Base-by-base conservation (phyloP, 176 grass and related monocot genomes). In the Melocanna baccifera region DNA sequence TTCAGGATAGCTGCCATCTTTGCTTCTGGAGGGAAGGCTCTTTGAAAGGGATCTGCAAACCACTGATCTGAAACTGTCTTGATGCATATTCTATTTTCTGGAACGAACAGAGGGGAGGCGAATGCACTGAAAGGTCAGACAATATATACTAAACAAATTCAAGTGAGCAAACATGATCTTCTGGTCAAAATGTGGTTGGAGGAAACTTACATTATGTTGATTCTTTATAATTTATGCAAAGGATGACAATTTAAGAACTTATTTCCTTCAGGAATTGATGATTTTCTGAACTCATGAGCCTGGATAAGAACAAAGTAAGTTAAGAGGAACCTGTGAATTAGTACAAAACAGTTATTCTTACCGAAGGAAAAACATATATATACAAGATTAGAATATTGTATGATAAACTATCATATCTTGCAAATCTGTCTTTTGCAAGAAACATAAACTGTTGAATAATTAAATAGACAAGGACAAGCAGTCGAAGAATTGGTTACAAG, bases 41-140 rank as follows among this genome's bases (percentile, higher is more conserved):
- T 90, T 97, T 71, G 92, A 90, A 82, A 97, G 90, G 59, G 95
- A 97, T 87, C 92, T 88, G 76, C 89, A 88, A 86, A 97, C 92
- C 75, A 88, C 88, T 84, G 90, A 91, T 80, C 85, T 97, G 72
- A 97, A 91, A 85, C 80, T 94, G 82, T 91, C 92, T 67, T 93
- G 95, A 90, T 93, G 75, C 95, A 97, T 97, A 7, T 71, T 85
- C 53, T 86, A 45, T 81, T 74, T 71, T 69, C 74, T 88, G 75
- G 36, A 81, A 42, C 12, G 65, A 65, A 53, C 34, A 73, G 34
- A 89, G 63, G 16, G 25, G n/a, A 55, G 51, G 19, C 3, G 40
- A 78, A 52, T 55, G 41, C 28, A 91, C 15, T 76, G 13, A 82
- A 82, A 85, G 68, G 67, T 87, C 83, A 91, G 80, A 84, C 12